Base-by-base conservation (phyloP, 148 eudicot genomes). In the Rhododendron molle region DNA sequence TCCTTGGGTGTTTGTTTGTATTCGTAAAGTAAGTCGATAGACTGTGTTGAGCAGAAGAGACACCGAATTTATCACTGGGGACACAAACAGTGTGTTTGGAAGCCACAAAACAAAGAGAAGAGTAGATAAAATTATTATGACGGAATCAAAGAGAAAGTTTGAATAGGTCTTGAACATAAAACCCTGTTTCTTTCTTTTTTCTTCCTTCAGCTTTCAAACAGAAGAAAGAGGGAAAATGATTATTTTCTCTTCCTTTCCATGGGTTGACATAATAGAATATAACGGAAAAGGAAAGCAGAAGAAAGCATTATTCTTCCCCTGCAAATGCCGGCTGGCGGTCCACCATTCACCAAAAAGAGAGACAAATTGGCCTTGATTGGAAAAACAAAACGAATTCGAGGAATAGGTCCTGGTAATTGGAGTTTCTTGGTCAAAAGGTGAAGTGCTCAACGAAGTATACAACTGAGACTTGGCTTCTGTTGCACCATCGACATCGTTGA, bases 361-460 rank as follows among this genome's bases (percentile, higher is more conserved):
- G 60, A 81, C 71, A 20, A 56, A 21, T 21, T 58, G 30, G 72
- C 38, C 32, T 81, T 81, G 47, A 58, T 12, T 81, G 72, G 16
- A 32, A 18, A 81, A 46, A 14, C 16, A 38, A 38, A 34, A 56
- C 9, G 18, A 81, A 34, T 56, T 12, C 30, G 13, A 32, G 46
- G n/a, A 36, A 58, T 36, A 38, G 28, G 65, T 32, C 52, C 43
- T 20, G 26, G 65, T 58, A 58, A 40, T 40, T 28, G n/a, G 52
- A 81, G 83, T 56, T 56, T 56, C n/a, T 81, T 54, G 43, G 83
- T 81, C 16, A 83, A 36, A 49, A 74, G 34, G 34, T 32, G 80
- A 84, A 84, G 32, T 74, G 69, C 38, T 72, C 80, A 72, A 8
- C 16, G 0, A 71, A 49, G 21, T 4, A 34, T 21, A 83, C 79